A percentile compares a stretch with the other conserved stretches of the same genome.
phyloP scores from a whole-genome alignment of 306 rosid genomes.

The Cicer bijugum region DNA sequence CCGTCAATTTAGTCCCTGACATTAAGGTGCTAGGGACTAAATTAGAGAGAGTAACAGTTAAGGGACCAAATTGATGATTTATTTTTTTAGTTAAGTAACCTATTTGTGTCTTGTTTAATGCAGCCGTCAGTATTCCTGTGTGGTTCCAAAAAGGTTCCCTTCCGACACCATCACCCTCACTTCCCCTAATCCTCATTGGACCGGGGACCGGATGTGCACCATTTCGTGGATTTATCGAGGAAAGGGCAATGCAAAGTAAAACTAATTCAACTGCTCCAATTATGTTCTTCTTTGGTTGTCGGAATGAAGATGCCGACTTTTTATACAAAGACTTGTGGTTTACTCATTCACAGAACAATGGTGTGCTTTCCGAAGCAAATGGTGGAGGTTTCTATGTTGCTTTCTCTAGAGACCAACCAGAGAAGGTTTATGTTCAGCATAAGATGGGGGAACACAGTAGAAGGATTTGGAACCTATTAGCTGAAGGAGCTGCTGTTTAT shows the following conservation, averaged over 20 bases:
- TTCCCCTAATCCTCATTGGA: constrained; percentile 86
- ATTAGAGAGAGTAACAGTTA: too few species aligned
- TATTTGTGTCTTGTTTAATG: constrained; percentile 39
- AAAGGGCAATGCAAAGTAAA: constrained; percentile 70
- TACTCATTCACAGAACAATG: constrained; percentile 56
- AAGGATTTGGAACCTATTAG: constrained; percentile 70
- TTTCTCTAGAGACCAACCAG: constrained; percentile 83
- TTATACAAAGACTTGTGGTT: constrained; percentile 81
- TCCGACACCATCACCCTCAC: constrained; percentile 73
- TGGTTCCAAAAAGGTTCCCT: constrained; percentile 90
- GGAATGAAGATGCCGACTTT: constrained; percentile 72
- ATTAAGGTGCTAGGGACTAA: too few species aligned
- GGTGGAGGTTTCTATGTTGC: constrained; percentile 89
- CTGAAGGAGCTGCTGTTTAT: constrained; percentile 76
- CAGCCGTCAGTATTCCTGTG: constrained; percentile 65
- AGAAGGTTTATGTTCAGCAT: constrained; percentile 90
- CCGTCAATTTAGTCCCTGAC: too few species aligned
- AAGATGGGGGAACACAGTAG: constrained; percentile 75
- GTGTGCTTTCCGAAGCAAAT: constrained; percentile 77
- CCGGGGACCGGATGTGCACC: constrained; percentile 99
- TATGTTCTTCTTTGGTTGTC: constrained; percentile 83
- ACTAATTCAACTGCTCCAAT: constrained; percentile 66
- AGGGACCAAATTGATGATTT: too few species aligned
- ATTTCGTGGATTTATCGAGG: constrained; percentile 82
- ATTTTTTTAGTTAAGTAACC: neutral